Conservation (phyloP, 1,139 yeast genomes). For the Yamadazyma spencermartinsiae region DNA sequence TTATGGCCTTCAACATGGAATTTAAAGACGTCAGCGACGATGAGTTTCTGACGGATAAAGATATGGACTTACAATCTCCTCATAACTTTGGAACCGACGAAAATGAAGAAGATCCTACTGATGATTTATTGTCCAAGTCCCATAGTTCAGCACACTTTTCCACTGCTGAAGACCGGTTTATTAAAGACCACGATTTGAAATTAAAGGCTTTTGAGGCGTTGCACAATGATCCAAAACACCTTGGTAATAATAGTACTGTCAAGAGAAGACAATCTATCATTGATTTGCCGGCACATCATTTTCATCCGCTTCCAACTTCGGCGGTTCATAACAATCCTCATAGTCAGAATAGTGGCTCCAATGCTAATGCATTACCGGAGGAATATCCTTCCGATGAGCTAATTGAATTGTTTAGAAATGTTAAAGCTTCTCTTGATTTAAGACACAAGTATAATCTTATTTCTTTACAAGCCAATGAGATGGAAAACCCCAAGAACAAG, state of each 20-base stretch:
- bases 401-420: conserved; percentile 66
- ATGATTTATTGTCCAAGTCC: conserved; percentile 30
- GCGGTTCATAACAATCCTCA: conserved; percentile 17
- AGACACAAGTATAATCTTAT: conserved; percentile 73
- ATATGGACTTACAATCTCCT: conserved; percentile 14
- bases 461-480: conserved; percentile 67
- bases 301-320: conserved; percentile 24
- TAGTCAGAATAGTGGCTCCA: conserved; percentile 17
- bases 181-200: conserved; percentile 72
- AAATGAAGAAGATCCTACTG: conserved; percentile 23
- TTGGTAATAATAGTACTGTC: conserved; percentile 22
- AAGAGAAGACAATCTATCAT: conserved; percentile 54
- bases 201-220: conserved; percentile 62
- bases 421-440: conserved; percentile 68
- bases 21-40: conserved; percentile 24
- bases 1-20: conserved; percentile 9
- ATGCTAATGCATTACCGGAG: conserved; percentile 57
- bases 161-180: conserved; percentile 63
- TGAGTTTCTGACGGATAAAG: conserved; percentile 9
- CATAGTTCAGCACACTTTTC: conserved; percentile 58
- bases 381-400: conserved; percentile 73
- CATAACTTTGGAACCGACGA: conserved; percentile 14
- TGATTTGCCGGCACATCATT: conserved; percentile 41
- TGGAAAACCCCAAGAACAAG: conserved; percentile 79
- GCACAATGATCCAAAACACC: conserved; percentile 20